Evolutionary conservation across 148 eudicot genomes (phyloP).

Genomic region (Cornus controversa): DNA sequence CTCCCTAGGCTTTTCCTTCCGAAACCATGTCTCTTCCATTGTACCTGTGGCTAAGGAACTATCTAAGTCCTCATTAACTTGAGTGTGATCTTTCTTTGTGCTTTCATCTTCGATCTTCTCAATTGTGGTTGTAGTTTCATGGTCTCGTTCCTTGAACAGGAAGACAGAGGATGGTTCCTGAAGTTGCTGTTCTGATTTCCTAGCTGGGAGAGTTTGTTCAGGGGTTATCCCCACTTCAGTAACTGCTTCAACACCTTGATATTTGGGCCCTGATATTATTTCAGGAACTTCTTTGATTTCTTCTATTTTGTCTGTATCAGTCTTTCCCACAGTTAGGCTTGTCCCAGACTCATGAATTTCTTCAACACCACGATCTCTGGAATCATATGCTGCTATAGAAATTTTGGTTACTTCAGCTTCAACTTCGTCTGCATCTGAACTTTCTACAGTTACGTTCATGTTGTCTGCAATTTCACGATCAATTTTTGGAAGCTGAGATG

Average conservation of each 20-base stretch:
- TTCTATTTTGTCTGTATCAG: not conserved
- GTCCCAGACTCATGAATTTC: not conserved
- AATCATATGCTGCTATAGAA: not conserved
- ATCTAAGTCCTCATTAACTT: slow-evolving; percentile 5
- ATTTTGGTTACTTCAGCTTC: slow-evolving; percentile 8
- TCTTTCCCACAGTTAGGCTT: not conserved
- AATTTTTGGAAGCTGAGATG: not conserved
- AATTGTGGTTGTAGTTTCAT: slow-evolving; percentile 1
- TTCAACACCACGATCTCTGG: not conserved
- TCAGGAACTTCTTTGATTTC: not conserved
- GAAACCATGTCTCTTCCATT: slow-evolving; percentile 8
- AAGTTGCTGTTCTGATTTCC: not conserved
- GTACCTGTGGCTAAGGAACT: not conserved
- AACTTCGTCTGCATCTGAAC: not conserved
- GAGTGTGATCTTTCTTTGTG: not conserved
- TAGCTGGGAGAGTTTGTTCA: not conserved
- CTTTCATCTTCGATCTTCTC: slow-evolving; percentile 7
- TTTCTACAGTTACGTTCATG: not conserved
- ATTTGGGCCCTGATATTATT: not conserved
- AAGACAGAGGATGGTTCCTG: not conserved
- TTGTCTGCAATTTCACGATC: not conserved
- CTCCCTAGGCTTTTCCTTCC: slow-evolving; percentile 15
- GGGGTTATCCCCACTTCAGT: not conserved
- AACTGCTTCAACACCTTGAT: not conserved
- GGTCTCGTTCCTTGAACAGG: slow-evolving; percentile 5